Evolutionary conservation across 2,329 filamentous ascomycete genomes (phyloP), one percentile per base, ranked within the genome.

Genomic region (Exutisphaerella laricina): DNA sequence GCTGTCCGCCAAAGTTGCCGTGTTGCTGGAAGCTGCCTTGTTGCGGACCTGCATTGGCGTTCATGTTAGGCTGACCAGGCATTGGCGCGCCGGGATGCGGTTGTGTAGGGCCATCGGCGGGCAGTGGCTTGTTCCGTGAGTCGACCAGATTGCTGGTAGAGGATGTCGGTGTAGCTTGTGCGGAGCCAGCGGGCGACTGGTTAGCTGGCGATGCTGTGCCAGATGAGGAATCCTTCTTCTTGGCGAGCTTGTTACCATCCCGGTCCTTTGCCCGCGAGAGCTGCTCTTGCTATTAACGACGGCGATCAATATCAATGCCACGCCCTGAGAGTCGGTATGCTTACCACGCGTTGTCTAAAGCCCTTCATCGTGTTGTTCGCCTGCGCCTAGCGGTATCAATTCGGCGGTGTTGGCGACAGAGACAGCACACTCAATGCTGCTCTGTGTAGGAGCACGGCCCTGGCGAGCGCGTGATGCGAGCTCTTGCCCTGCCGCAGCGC

Each of bases 271-370:
- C 84, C 75, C 94, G 82, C 68, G 88, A 92, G 73, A 96, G 86
- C 88, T 96, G 78, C 69, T 81, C 75, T 67, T 80, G 78, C 78
- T 82, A 69, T 60, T 45, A 59, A 58, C 53, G 36, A 31, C 30
- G 23, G 32, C 48, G 44, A 61, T 61, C 59, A 59, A 56, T 37
- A 46, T 45, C 14, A 17, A 17, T 5, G 18, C 33, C 29, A 29
- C 39, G 31, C 28, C 36, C 6, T 29, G 26, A 37, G 45, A 50
- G 50, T 53, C 50, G 28, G 43, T 32, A 41, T 45, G 80, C 86
- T 77, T 80, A 95, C 88, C 77, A 96, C 88, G 84, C 86, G 87
- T 77, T 94, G 88, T 72, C 88, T 85, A 71, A 97, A 94, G 68
- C 88, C 85, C 75, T 95, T 96, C 90, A 97, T 96, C 70, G 49